Evolutionary conservation across 208 protist genomes (phyloP).

Genomic region (Leptomonas pyrrhocoris): DNA sequence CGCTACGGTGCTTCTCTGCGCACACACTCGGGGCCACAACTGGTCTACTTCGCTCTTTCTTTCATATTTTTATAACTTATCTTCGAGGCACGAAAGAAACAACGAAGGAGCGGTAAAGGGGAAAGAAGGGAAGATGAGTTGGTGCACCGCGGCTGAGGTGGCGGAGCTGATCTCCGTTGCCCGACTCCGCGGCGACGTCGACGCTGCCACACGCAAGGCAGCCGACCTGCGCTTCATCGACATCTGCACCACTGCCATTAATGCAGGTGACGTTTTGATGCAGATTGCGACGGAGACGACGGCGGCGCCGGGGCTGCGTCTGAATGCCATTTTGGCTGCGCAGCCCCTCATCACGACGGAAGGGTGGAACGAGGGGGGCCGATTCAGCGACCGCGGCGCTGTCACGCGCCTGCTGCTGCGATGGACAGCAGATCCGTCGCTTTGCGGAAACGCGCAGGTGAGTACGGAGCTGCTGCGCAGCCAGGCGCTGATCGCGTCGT

Average conservation of each 20-base stretch:
- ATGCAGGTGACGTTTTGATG: constrained; percentile 60
- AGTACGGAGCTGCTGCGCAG: constrained; percentile 30
- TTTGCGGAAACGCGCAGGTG: constrained; percentile 16
- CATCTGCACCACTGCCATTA: constrained; percentile 41
- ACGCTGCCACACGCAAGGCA: constrained; percentile 32
- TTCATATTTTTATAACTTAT: too few relatives aligned
- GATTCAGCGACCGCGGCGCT: constrained; percentile 49
- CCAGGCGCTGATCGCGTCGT: constrained; percentile 35
- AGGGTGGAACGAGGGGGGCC: constrained; percentile 40
- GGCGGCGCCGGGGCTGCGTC: constrained; percentile 29
- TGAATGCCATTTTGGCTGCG: constrained; percentile 51
- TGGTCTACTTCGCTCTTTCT: too few relatives aligned
- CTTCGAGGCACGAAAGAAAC: not conserved
- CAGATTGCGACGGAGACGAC: constrained; percentile 31
- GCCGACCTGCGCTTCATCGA: constrained; percentile 45
- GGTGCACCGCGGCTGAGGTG: constrained; percentile 44
- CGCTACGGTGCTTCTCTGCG: too few relatives aligned
- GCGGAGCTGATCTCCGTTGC: constrained; percentile 34
- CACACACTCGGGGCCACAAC: too few relatives aligned
- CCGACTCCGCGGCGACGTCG: constrained; percentile 34
- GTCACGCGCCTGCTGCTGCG: constrained; percentile 21
- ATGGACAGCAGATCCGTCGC: constrained; percentile 2
- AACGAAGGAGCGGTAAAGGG: not conserved
- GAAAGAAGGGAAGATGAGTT: constrained; percentile 34
- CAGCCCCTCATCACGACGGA: constrained; percentile 45